Percentiles rank a stretch among this genome's conserved stretches.
These are phyloP conservation scores for Stemphylium beticola DNA, from an alignment of 2,329 filamentous ascomycete species.

Conservation along the genomic window DNA sequence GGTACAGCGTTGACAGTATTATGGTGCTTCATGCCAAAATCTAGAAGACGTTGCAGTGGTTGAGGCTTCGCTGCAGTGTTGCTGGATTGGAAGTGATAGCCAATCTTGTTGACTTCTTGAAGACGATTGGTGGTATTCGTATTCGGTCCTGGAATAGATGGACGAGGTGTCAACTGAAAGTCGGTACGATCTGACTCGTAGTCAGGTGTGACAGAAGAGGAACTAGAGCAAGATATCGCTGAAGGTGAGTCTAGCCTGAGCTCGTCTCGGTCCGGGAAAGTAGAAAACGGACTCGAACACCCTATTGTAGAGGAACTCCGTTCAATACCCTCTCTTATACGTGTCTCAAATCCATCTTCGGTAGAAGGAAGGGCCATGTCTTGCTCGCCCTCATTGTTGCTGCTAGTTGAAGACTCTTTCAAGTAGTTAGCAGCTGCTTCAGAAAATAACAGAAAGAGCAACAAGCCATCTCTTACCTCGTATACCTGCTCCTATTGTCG, in stretches of 20 bases:
- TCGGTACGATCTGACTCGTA: not conserved
- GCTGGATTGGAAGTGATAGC: not conserved
- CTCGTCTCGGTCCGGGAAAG: not conserved
- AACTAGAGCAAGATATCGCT: not conserved
- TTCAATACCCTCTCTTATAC: not conserved
- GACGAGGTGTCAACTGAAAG: not conserved
- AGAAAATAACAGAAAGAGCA: not conserved
- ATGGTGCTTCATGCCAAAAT: not conserved
- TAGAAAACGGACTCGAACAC: not conserved
- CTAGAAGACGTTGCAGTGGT: not conserved
- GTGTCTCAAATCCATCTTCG: not conserved
- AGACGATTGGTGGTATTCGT: not conserved
- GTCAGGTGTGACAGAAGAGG: not conserved
- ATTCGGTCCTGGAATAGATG: not conserved
- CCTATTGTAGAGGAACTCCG: not conserved
- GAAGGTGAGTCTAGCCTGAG: not conserved
- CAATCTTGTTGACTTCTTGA: no score
- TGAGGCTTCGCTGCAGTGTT: not conserved
- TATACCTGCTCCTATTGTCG: not conserved
- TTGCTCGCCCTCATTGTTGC: not conserved
- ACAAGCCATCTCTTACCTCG: not conserved
- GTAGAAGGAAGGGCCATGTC: not conserved
- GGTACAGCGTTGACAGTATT: not conserved
- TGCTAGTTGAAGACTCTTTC: not conserved
- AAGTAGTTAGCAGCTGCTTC: not conserved